Conservation (phyloP, 495 filamentous ascomycete genomes). For the Penicillium herquei region DNA sequence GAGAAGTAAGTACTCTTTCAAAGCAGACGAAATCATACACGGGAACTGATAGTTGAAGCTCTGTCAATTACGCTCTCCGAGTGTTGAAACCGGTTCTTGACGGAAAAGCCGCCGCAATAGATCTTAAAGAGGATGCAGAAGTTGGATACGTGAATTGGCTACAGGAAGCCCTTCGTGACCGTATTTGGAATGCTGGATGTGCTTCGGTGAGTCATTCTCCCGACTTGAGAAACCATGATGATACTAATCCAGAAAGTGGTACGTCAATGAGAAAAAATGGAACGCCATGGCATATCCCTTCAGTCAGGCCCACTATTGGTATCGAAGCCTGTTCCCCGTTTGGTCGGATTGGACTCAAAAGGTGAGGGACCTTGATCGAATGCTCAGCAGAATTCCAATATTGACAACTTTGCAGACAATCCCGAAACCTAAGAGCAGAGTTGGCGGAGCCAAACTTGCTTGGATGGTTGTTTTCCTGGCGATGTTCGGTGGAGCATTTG, state of each 20-base stretch:
- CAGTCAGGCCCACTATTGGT: neutral
- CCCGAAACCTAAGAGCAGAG: too few relatives aligned
- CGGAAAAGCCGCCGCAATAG: neutral
- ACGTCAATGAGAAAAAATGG: neutral
- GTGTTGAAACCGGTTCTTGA: neutral
- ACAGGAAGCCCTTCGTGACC: constrained; percentile 39
- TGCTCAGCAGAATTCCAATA: too few relatives aligned
- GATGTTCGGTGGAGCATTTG: too few relatives aligned
- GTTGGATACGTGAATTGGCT: constrained; percentile 33
- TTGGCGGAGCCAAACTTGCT: too few relatives aligned
- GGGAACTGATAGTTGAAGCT: neutral
- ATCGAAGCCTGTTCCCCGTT: constrained; percentile 23
- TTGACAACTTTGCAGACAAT: too few relatives aligned
- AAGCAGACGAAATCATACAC: neutral
- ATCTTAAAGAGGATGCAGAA: neutral
- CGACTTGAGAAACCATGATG: constrained; percentile 16
- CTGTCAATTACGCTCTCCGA: neutral
- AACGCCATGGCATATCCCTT: neutral
- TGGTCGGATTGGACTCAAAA: constrained; percentile 37
- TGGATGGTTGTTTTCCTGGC: too few relatives aligned
- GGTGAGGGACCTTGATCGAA: neutral
- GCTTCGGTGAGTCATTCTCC: constrained; percentile 23
- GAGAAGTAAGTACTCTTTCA: constrained; percentile 39
- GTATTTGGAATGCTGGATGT: constrained; percentile 48
- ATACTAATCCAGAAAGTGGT: neutral